Conservation (phyloP, 805 yeast species). For the Candida namnaoensis region DNA sequence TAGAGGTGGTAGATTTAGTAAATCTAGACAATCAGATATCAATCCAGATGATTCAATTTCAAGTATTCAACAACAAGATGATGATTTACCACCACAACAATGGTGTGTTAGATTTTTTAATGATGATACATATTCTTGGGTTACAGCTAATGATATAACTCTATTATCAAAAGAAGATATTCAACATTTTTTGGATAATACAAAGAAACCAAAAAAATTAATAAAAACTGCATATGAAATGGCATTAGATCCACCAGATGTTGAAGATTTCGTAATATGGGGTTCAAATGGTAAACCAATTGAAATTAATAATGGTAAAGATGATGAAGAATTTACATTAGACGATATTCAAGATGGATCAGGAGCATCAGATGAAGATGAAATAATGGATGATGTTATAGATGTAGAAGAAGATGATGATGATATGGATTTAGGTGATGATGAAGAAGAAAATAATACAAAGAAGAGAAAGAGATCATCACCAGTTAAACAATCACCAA, state of each 20-base stretch:
- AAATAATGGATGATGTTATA: slow-evolving; percentile 16
- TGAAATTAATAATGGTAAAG: slow-evolving; percentile 20
- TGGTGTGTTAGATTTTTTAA: slow-evolving; percentile 61
- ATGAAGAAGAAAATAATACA: slow-evolving; percentile 5
- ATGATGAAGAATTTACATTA: slow-evolving; percentile 21
- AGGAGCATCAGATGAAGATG: slow-evolving; percentile 17
- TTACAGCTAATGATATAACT: slow-evolving; percentile 41
- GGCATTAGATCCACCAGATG: slow-evolving; percentile 42
- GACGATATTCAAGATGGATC: slow-evolving; percentile 18
- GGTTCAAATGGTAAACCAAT: slow-evolving; percentile 33
- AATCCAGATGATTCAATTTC: not conserved
- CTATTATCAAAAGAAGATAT: slow-evolving; percentile 33
- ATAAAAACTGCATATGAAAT: slow-evolving; percentile 43
- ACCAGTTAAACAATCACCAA: slow-evolving; percentile 5
- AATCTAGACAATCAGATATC: no score
- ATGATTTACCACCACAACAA: slow-evolving; percentile 3
- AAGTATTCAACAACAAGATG: no score
- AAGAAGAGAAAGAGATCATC: slow-evolving; percentile 8
- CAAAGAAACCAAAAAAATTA: slow-evolving; percentile 32
- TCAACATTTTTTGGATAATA: slow-evolving; percentile 23
- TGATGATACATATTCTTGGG: slow-evolving; percentile 71
- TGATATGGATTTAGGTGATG: slow-evolving; percentile 14
- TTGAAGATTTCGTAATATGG: slow-evolving; percentile 34
- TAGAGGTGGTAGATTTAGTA: not conserved
- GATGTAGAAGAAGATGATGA: slow-evolving; percentile 3